phyloP scores from a whole-genome alignment of 106 monocot species.

The Acanthochlamys bracteata region DNA sequence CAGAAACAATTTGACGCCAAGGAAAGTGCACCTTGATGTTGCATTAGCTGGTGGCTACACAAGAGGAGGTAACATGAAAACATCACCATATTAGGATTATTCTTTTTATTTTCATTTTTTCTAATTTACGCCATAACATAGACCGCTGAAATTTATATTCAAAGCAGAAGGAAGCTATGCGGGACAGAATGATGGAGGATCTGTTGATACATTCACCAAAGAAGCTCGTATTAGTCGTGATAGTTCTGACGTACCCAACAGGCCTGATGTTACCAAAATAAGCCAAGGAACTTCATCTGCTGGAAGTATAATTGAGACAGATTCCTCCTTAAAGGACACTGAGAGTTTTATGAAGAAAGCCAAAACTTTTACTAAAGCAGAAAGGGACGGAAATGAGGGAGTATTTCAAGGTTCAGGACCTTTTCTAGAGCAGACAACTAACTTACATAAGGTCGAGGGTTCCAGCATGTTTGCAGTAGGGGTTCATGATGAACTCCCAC shows the following conservation, averaged over 20 bases:
- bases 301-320: conserved; percentile 49
- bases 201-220: conserved; percentile 31
- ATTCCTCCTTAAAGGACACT: conserved; percentile 42
- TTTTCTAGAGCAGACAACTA: conserved; percentile 6
- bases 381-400: conserved; percentile 15
- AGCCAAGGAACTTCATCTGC: conserved; percentile 30
- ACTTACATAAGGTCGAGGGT: conserved; percentile 12
- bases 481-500: conserved; percentile 16
- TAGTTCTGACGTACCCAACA: conserved; percentile 29
- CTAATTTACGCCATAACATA: not conserved
- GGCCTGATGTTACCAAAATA: conserved; percentile 24
- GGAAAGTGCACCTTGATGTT: conserved; percentile 91
- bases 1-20: conserved; percentile 90
- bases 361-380: conserved; percentile 2
- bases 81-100: not conserved
- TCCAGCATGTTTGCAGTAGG: conserved; percentile 8
- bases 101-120: not conserved
- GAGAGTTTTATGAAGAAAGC: conserved; percentile 44
- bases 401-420: conserved; percentile 23
- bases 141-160: not conserved
- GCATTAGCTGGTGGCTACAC: conserved; percentile 60
- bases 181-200: conserved; percentile 42
- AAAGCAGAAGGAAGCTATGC: conserved; percentile 33
- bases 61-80: conserved; percentile 43
- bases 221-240: conserved; percentile 52